These are phyloP conservation scores for Trifolium pratense DNA, from an alignment of 306 rosid species.

Conservation along the genomic window DNA sequence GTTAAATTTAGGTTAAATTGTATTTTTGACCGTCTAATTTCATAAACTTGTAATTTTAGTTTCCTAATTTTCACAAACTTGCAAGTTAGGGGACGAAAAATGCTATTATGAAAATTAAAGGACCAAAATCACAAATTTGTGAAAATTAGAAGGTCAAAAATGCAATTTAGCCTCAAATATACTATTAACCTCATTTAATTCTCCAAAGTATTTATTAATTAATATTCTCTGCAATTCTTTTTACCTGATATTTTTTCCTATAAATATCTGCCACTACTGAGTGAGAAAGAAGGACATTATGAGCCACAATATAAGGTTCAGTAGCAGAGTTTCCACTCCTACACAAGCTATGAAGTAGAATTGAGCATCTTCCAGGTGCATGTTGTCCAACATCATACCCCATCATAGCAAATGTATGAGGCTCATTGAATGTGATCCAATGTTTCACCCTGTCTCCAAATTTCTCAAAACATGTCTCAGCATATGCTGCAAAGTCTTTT, in stretches of 20 bases:
- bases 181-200: background rate
- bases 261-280: slow-evolving; percentile 64
- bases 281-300: slow-evolving; percentile 78
- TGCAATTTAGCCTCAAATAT: too few species aligned
- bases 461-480: slow-evolving; percentile 76
- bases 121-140: too few species aligned
- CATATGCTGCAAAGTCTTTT: slow-evolving; percentile 73
- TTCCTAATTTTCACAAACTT: too few species aligned
- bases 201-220: background rate
- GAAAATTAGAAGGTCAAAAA: too few species aligned
- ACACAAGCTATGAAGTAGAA: slow-evolving; percentile 59
- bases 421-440: slow-evolving; percentile 95
- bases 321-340: slow-evolving; percentile 77
- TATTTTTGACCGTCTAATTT: too few species aligned
- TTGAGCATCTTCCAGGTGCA: slow-evolving; percentile 90
- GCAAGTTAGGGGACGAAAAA: too few species aligned
- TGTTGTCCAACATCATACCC: slow-evolving; percentile 85
- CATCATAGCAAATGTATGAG: slow-evolving; percentile 74
- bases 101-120: too few species aligned
- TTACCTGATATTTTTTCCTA: slow-evolving; percentile 74
- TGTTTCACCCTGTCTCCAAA: slow-evolving; percentile 94
- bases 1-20: too few species aligned
- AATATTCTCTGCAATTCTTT: background rate
- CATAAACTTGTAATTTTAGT: too few species aligned
- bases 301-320: slow-evolving; percentile 88